Percentiles rank a stretch among this genome's conserved stretches.
Evolutionary conservation across 2,329 filamentous ascomycete genomes (phyloP).

Genomic region (Fusarium nygamai): DNA sequence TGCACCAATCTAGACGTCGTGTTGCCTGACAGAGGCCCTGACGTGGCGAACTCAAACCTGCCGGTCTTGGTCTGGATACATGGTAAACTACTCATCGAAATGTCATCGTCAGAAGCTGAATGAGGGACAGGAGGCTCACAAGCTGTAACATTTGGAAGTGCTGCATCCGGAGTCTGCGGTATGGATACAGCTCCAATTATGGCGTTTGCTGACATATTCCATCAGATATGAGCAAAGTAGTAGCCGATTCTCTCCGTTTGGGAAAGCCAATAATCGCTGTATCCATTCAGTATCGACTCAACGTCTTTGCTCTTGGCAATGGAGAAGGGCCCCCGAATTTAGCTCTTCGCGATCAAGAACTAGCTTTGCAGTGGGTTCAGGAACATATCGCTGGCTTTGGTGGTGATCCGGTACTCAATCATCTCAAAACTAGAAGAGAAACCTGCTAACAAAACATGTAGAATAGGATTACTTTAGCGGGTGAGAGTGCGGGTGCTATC

Average conservation of each 20-base stretch:
- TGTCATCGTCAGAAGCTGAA: fast-evolving
- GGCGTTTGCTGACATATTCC: not conserved
- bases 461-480: slow-evolving; percentile 53
- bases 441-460: not conserved
- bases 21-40: slow-evolving; percentile 31
- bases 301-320: slow-evolving; percentile 54
- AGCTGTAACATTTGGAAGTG: slow-evolving; percentile 55
- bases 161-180: slow-evolving; percentile 55
- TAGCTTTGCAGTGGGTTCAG: slow-evolving; percentile 47
- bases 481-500: slow-evolving; percentile 58
- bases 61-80: slow-evolving; percentile 59
- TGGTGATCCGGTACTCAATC: slow-evolving; percentile 40
- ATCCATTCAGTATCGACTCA: slow-evolving; percentile 39
- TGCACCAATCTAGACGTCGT: slow-evolving; percentile 56
- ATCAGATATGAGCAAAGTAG: slow-evolving; percentile 39
- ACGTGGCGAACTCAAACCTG: not conserved
- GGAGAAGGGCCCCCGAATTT: slow-evolving; percentile 50
- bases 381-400: slow-evolving; percentile 40
- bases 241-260: slow-evolving; percentile 48
- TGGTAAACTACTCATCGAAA: slow-evolving; percentile 34
- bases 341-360: slow-evolving; percentile 48
- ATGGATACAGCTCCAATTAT: not conserved
- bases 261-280: slow-evolving; percentile 36
- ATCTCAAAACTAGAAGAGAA: fast-evolving
- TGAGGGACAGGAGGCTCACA: slow-evolving; percentile 51